Evolutionary conservation across 2,329 filamentous ascomycete species (phyloP).

Genomic region (Thelonectria olida): DNA sequence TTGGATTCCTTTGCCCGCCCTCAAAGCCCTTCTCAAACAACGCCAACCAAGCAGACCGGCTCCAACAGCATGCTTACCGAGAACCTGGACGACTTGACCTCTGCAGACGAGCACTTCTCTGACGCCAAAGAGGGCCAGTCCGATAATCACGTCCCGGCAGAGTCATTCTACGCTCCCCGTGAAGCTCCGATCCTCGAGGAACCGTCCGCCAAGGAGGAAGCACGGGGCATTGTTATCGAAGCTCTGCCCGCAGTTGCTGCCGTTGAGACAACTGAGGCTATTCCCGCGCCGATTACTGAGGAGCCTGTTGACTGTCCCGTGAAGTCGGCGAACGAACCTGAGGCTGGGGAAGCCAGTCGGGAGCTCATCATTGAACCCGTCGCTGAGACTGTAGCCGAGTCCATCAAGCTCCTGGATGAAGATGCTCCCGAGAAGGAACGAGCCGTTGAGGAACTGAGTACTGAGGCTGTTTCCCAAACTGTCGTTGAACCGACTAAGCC

Average conservation of each 20-base stretch:
- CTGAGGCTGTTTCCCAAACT: neutral
- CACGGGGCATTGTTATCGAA: conserved; percentile 2
- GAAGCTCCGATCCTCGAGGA: neutral
- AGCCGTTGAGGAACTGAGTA: neutral
- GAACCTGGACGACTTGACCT: conserved; percentile 43
- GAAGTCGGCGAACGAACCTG: conserved; percentile 5
- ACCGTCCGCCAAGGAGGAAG: conserved; percentile 5
- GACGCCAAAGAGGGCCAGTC: conserved; percentile 43
- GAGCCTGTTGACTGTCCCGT: neutral
- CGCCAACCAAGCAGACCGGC: conserved; percentile 34
- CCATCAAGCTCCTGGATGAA: neutral
- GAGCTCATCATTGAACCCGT: neutral
- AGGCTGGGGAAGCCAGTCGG: neutral
- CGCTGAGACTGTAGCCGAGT: neutral
- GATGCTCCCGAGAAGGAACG: conserved; percentile 8
- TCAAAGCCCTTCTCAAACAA: conserved; percentile 36
- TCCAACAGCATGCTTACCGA: conserved; percentile 28
- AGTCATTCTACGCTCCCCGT: conserved; percentile 10
- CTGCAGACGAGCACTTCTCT: conserved; percentile 49
- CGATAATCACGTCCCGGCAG: conserved; percentile 27
- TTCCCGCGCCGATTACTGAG: neutral
- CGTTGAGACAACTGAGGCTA: neutral
- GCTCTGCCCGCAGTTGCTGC: neutral
- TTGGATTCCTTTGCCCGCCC: conserved; percentile 32
- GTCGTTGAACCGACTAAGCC: neutral